Conservation (phyloP, 768 basidiomycete genomes). For the Tulasnella sp. region DNA sequence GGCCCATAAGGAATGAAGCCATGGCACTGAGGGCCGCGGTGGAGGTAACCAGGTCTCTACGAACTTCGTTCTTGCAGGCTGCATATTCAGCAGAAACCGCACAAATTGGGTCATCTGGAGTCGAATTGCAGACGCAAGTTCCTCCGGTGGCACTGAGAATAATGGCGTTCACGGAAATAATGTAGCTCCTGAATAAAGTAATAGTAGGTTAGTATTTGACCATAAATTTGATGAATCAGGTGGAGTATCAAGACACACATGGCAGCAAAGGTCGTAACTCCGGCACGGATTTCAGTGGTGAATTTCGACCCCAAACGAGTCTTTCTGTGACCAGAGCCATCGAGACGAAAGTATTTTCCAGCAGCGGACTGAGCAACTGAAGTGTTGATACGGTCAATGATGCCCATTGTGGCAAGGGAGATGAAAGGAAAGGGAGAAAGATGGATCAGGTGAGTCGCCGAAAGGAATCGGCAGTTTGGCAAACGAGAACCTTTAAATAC, state of each 20-base stretch:
- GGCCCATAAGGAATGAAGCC: conserved; percentile 68
- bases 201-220: conserved; percentile 18
- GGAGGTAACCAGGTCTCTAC: conserved; percentile 41
- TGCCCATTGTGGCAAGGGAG: no score
- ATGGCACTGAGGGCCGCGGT: conserved; percentile 69
- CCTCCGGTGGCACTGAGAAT: conserved; percentile 68
- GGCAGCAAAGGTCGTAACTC: conserved; percentile 19
- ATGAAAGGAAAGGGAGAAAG: no score
- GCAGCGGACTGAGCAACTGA: conserved; percentile 31
- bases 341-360: conserved; percentile 60
- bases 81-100: conserved; percentile 22
- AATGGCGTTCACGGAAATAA: conserved; percentile 75
- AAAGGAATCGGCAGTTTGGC: not conserved
- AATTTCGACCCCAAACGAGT: conserved; percentile 54
- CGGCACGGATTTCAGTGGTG: conserved; percentile 25
- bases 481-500: not conserved
- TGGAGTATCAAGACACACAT: conserved; percentile 28
- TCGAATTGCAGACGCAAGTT: conserved; percentile 52
- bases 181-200: conserved; percentile 51
- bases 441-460: not conserved
- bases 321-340: conserved; percentile 52
- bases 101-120: conserved; percentile 34
- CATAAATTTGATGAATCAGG: conserved; percentile 14
- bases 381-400: conserved; percentile 30
- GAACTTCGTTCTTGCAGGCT: conserved; percentile 30